Conservation (phyloP, 2,329 filamentous ascomycete genomes). For the Lasiodiplodia sp. region DNA sequence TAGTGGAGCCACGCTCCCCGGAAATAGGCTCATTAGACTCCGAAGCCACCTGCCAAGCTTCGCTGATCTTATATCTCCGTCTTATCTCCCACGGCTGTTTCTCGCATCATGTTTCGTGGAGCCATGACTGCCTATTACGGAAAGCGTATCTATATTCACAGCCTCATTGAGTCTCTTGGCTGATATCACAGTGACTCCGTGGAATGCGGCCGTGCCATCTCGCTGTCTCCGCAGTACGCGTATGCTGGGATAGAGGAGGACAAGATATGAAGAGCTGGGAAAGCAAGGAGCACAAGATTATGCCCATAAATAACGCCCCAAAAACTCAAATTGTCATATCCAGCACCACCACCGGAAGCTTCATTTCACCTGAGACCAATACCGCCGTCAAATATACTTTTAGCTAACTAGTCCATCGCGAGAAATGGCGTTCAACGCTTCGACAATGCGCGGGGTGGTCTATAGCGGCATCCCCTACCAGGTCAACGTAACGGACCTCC, state of each 20-base stretch:
- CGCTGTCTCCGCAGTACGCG: not conserved
- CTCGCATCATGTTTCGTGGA: not conserved
- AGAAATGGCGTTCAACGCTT: not conserved
- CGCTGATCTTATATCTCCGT: not conserved
- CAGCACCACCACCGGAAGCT: not conserved
- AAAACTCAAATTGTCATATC: not conserved
- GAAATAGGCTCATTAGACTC: not conserved
- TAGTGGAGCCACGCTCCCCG: not conserved
- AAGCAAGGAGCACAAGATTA: not conserved
- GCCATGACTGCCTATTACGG: not conserved
- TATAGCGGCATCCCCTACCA: slow-evolving; percentile 19
- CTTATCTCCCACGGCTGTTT: not conserved
- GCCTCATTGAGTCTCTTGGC: not conserved
- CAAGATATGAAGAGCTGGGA: not conserved
- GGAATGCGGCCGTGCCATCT: not conserved
- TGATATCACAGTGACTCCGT: not conserved
- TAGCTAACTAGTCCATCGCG: not conserved
- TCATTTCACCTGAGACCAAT: not conserved
- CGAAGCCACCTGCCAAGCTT: not conserved
- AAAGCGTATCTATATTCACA: not conserved
- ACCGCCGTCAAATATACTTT: not conserved
- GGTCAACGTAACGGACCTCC: slow-evolving; percentile 18
- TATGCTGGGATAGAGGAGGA: not conserved
- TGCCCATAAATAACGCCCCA: not conserved
- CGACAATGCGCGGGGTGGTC: not conserved